phyloP scores from a whole-genome alignment of 1,284 basidiomycete genomes.

The Cutaneotrichosporon mucoides region DNA sequence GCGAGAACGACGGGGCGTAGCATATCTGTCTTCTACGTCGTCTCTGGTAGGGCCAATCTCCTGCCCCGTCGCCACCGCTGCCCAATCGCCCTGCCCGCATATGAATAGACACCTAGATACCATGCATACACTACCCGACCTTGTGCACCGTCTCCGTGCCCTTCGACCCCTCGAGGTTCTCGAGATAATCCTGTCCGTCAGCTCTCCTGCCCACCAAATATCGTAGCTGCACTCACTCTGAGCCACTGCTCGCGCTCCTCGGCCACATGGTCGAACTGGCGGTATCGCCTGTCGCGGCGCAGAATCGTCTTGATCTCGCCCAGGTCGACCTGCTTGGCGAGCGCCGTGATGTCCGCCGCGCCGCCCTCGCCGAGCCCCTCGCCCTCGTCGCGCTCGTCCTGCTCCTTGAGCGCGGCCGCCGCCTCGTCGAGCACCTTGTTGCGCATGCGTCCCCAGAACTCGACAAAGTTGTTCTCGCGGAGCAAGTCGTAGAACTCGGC shows the following conservation, averaged over 20 bases:
- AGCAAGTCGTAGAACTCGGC: slow-evolving; percentile 79
- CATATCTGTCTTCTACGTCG: no score
- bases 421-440: slow-evolving; percentile 59
- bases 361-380: slow-evolving; percentile 65
- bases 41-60: no score
- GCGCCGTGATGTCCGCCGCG: slow-evolving; percentile 75
- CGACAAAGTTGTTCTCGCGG: slow-evolving; percentile 83
- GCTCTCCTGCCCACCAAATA: neutral
- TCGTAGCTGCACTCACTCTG: slow-evolving; percentile 57
- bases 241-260: slow-evolving; percentile 84
- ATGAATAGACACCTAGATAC: neutral
- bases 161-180: slow-evolving; percentile 40
- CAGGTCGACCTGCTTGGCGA: slow-evolving; percentile 74
- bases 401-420: slow-evolving; percentile 33
- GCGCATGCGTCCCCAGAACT: slow-evolving; percentile 90
- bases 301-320: slow-evolving; percentile 51
- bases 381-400: slow-evolving; percentile 48
- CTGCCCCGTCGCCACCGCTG: no score
- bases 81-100: no score
- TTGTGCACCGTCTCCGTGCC: slow-evolving; percentile 42
- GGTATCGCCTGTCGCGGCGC: slow-evolving; percentile 82
- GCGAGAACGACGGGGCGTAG: no score
- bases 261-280: slow-evolving; percentile 77
- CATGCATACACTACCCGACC: slow-evolving; percentile 17
- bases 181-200: slow-evolving; percentile 41